A percentile compares a stretch with the other conserved stretches of the same genome.
phyloP scores from a whole-genome alignment of 2,329 filamentous ascomycete species.

The Exophiala viscosa region DNA sequence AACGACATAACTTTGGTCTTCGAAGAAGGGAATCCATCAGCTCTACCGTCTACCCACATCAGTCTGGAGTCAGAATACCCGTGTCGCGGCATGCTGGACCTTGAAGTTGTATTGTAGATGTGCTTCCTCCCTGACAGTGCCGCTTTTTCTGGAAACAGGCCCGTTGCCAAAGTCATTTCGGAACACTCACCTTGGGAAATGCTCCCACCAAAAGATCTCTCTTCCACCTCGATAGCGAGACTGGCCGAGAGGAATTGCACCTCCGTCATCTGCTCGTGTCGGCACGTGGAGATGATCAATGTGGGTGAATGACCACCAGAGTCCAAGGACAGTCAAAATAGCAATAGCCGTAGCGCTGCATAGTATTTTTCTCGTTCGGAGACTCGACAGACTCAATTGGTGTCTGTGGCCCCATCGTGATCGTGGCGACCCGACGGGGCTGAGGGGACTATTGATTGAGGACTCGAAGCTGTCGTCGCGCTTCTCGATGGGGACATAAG shows the following conservation, averaged over 20 bases:
- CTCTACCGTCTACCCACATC: too few species aligned
- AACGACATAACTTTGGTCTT: too few species aligned
- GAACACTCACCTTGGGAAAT: conserved; percentile 22
- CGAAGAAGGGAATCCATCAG: too few species aligned
- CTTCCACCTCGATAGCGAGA: conserved; percentile 17
- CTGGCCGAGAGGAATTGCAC: conserved; percentile 23
- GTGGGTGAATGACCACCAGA: conserved; percentile 10
- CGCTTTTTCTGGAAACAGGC: too few species aligned
- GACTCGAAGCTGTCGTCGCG: conserved; percentile 14
- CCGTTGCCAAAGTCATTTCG: not conserved
- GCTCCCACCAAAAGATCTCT: conserved; percentile 30
- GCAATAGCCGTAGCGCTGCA: conserved; percentile 15
- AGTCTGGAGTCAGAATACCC: too few species aligned
- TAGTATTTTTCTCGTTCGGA: conserved; percentile 14
- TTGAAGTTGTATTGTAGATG: too few species aligned
- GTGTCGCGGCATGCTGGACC: too few species aligned
- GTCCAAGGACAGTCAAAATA: conserved; percentile 12
- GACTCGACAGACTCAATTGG: conserved; percentile 17
- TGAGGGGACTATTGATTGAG: conserved; percentile 13
- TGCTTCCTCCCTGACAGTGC: too few species aligned
- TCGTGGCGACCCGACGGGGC: conserved; percentile 8
- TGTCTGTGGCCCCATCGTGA: conserved; percentile 13
- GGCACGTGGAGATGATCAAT: not conserved
- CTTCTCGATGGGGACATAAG: conserved; percentile 1
- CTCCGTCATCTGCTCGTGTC: conserved; percentile 9